Evolutionary conservation across 2,329 filamentous ascomycete species (phyloP), one percentile per base, ranked within the genome.

Genomic region (Zymoseptoria crescenta): DNA sequence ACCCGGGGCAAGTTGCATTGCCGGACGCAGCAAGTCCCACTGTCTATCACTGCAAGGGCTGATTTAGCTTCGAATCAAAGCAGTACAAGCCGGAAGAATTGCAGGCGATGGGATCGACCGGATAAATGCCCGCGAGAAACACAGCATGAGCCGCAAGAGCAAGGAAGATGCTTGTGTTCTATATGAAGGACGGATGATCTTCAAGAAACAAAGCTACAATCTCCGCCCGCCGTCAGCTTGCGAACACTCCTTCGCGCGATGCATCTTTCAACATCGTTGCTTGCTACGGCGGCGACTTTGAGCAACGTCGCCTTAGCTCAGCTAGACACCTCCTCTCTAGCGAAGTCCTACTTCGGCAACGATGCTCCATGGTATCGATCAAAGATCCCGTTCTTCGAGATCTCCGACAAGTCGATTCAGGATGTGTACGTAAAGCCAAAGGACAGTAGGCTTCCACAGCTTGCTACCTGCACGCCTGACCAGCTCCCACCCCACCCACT

Each of bases 381-480:
- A 30, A 69, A 72, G 10, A 75, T 76, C 5, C 74, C 74, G 1
- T 72, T 73, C 56, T 76, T 76, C 59, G 73, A 76, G 54, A 72
- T 72, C 19, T 74, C 72, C 54, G 73, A 76, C 56, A 52, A 66
- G 1, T 62, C 72, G 8, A 70, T 76, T 16, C 74, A 72, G 1
- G 73, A 77, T 19, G 76, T 78, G 8, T 78, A 77, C 65, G 24
- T 24, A 24, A 24, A 24, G 24, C 4, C 24, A 4, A 24, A 24
- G 24, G 4, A 24, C 24, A 24, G 2, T 2, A 24, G 24, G 24
- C 24, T 24, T 24, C 2, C 24, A 24, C 4, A 4, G 24, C 4
- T 24, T 24, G 24, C 24, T 24, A 24, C 24, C 24, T 3, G 24
- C 24, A 24, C 4, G 24, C 24, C 24, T 2, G 24, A 24, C 24